Evolutionary conservation across 495 filamentous ascomycete species (phyloP).

Genomic region (Hypoxylon fragiforme): DNA sequence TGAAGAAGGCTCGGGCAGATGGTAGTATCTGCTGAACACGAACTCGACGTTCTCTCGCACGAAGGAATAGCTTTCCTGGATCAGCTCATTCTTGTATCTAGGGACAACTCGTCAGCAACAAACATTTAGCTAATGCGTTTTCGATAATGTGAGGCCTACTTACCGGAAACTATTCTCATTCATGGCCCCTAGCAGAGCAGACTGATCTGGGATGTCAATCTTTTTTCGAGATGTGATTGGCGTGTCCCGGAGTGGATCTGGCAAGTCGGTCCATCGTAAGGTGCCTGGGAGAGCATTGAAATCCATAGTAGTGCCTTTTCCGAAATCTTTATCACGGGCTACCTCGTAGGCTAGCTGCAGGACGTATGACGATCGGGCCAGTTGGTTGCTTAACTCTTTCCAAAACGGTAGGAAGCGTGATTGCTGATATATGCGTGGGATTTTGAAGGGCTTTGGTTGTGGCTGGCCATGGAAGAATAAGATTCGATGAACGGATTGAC

Average conservation of each 20-base stretch:
- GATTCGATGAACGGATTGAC: constrained; percentile 39
- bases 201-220: constrained; percentile 41
- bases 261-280: constrained; percentile 48
- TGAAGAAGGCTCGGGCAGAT: constrained; percentile 22
- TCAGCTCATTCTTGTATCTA: constrained; percentile 43
- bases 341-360: constrained; percentile 46
- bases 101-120: neutral
- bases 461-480: constrained; percentile 42
- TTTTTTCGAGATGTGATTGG: constrained; percentile 46
- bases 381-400: constrained; percentile 46
- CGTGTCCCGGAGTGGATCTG: constrained; percentile 42
- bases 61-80: constrained; percentile 51
- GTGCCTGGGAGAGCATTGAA: constrained; percentile 32
- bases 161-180: constrained; percentile 37
- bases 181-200: constrained; percentile 30
- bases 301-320: constrained; percentile 28
- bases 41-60: constrained; percentile 47
- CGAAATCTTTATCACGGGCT: constrained; percentile 39
- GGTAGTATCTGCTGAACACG: constrained; percentile 40
- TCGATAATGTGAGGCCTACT: neutral
- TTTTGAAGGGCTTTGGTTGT: constrained; percentile 41
- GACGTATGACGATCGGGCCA: constrained; percentile 45
- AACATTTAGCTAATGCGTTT: neutral
- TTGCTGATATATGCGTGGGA: constrained; percentile 29
- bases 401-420: constrained; percentile 34